Percentiles rank a stretch among this genome's conserved stretches.
Conservation (phyloP, 805 yeast species). For the Cyberlindnera euphorbiiphila region DNA sequence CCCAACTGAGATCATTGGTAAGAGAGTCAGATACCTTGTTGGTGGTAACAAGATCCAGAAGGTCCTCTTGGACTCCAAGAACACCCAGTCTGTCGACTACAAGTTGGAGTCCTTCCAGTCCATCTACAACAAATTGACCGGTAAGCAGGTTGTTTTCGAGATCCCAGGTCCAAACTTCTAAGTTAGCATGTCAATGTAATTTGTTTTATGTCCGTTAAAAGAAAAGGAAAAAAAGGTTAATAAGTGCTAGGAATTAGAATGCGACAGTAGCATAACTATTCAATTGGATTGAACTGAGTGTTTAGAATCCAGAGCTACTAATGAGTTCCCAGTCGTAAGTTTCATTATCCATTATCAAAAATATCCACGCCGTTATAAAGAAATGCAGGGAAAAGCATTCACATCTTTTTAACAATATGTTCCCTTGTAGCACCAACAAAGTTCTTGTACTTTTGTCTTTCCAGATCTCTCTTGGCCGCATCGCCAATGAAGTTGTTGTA, state of each 20-base stretch:
- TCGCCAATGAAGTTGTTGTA: constrained; percentile 23
- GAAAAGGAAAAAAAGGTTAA: not conserved
- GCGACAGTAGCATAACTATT: no score
- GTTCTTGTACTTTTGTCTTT: constrained; percentile 14
- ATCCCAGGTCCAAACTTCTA: constrained; percentile 59
- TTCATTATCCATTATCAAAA: no score
- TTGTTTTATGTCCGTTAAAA: constrained; percentile 1
- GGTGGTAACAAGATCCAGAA: constrained; percentile 99
- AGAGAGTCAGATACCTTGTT: constrained; percentile 98
- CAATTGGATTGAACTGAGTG: no score
- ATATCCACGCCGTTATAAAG: no score
- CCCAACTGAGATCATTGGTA: constrained; percentile 99
- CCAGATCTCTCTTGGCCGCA: constrained; percentile 19
- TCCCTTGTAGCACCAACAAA: constrained; percentile 20
- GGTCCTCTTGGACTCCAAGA: constrained; percentile 97
- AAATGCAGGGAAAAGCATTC: no score
- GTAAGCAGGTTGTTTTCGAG: constrained; percentile 99
- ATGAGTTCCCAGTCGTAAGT: no score
- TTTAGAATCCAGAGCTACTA: no score
- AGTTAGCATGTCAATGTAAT: constrained; percentile 22
- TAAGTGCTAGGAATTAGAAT: no score
- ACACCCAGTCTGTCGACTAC: constrained; percentile 94
- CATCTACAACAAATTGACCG: constrained; percentile 96
- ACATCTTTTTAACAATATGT: constrained; percentile 7
- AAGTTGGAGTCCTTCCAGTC: constrained; percentile 99